Conservation (phyloP, 1,284 basidiomycete genomes). For the Heterobasidion irregulare region DNA sequence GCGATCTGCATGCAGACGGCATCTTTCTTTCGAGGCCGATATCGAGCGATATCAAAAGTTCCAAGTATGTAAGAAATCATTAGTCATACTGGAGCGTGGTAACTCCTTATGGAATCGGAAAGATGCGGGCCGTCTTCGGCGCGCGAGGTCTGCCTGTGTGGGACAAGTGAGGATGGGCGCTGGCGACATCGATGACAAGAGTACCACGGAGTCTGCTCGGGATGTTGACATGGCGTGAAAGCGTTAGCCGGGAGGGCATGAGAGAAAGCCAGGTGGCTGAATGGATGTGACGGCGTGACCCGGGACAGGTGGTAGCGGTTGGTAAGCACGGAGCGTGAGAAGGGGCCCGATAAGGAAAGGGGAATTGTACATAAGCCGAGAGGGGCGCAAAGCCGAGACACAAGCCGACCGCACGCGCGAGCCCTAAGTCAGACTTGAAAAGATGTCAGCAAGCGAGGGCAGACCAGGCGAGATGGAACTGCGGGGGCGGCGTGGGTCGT, state of each 20-base stretch:
- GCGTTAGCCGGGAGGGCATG: too few species aligned
- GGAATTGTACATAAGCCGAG: neutral
- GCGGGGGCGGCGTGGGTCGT: neutral
- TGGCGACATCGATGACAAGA: neutral
- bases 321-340: neutral
- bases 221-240: too few species aligned
- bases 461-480: neutral
- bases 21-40: neutral
- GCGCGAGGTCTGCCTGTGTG: neutral
- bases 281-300: neutral
- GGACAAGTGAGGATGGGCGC: neutral
- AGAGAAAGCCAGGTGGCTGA: too few species aligned
- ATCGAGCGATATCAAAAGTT: too few species aligned
- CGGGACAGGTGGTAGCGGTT: neutral
- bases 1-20: neutral
- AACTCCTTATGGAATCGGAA: neutral
- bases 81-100: neutral
- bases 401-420: neutral
- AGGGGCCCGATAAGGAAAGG: neutral
- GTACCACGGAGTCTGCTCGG: too few species aligned
- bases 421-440: neutral
- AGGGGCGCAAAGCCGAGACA: neutral
- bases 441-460: neutral
- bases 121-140: neutral
- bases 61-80: neutral